A percentile compares a stretch with the other conserved stretches of the same genome.
Conservation (phyloP, 805 yeast species). For the Clavispora fructus region DNA sequence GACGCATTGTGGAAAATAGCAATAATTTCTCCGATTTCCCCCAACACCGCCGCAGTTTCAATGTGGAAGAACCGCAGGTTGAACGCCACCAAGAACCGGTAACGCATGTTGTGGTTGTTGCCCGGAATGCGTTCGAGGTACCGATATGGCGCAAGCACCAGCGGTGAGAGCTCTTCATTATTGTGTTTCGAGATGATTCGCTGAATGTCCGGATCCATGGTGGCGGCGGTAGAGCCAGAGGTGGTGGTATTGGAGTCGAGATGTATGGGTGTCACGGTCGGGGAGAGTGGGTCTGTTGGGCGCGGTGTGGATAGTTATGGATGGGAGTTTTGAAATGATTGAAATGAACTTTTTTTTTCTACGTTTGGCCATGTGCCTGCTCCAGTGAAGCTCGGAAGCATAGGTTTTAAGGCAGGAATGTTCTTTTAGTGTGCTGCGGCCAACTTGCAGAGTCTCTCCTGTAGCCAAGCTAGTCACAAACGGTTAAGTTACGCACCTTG, state of each 20-base stretch:
- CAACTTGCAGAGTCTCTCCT: too few relatives aligned
- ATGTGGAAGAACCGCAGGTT: slow-evolving; percentile 29
- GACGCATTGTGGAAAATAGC: slow-evolving; percentile 33
- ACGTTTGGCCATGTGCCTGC: too few relatives aligned
- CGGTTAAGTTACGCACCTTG: too few relatives aligned
- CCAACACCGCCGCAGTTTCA: slow-evolving; percentile 16
- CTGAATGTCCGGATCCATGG: slow-evolving; percentile 5
- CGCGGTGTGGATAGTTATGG: too few relatives aligned
- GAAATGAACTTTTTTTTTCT: too few relatives aligned
- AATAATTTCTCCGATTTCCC: slow-evolving; percentile 24
- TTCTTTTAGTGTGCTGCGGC: too few relatives aligned
- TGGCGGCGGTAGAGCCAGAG: neutral
- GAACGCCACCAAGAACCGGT: slow-evolving; percentile 28
- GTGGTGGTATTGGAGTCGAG: neutral
- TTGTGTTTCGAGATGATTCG: slow-evolving; percentile 1
- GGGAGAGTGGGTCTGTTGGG: too few relatives aligned
- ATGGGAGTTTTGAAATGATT: too few relatives aligned
- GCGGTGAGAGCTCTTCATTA: neutral
- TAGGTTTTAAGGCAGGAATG: too few relatives aligned
- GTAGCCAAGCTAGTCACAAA: too few relatives aligned
- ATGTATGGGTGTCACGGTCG: neutral
- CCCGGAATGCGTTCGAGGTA: slow-evolving; percentile 31
- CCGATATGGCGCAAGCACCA: slow-evolving; percentile 18
- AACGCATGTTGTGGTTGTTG: slow-evolving; percentile 27
- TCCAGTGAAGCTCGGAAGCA: too few relatives aligned